A percentile compares a stretch with the other conserved stretches of the same genome.
Conservation (phyloP, 2,329 filamentous ascomycete species). For the Plectosphaerella plurivora region DNA sequence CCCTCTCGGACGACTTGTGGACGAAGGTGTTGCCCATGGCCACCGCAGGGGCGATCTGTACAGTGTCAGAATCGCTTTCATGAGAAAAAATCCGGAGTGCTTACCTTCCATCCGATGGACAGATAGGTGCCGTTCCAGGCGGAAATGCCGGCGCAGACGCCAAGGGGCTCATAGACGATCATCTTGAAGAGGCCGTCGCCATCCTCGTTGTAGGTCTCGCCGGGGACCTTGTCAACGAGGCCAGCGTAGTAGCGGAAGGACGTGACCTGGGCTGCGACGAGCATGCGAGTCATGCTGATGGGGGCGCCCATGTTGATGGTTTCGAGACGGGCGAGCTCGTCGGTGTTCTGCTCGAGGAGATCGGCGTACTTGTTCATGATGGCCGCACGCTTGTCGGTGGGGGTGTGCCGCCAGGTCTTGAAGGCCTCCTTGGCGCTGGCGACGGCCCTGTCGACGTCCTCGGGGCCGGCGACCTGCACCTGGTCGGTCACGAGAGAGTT, state of each 20-base stretch:
- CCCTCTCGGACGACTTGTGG: slow-evolving; percentile 80
- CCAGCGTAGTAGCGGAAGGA: slow-evolving; percentile 69
- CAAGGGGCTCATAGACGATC: slow-evolving; percentile 69
- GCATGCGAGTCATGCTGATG: slow-evolving; percentile 68
- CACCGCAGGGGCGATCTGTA: not conserved
- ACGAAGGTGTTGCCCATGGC: slow-evolving; percentile 74
- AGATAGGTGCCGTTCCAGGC: not conserved
- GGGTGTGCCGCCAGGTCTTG: slow-evolving; percentile 19
- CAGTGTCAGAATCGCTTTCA: not conserved
- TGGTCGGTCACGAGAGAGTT: slow-evolving; percentile 3
- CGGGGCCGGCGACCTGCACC: slow-evolving; percentile 18
- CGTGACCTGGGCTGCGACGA: slow-evolving; percentile 63
- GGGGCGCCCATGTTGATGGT: slow-evolving; percentile 86
- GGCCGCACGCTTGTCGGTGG: slow-evolving; percentile 15
- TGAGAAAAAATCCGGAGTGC: not conserved
- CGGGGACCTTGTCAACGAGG: slow-evolving; percentile 87
- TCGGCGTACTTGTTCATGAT: slow-evolving; percentile 66
- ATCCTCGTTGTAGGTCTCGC: slow-evolving; percentile 75
- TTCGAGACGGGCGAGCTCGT: slow-evolving; percentile 76
- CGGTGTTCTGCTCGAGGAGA: slow-evolving; percentile 71
- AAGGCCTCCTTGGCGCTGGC: slow-evolving; percentile 19
- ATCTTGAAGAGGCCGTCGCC: slow-evolving; percentile 77
- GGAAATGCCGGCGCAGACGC: slow-evolving; percentile 32
- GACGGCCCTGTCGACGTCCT: slow-evolving; percentile 24
- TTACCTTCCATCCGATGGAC: not conserved